Evolutionary conservation across 23 red algal species (phyloP).

Genomic region (Gracilaria vermiculophylla): DNA sequence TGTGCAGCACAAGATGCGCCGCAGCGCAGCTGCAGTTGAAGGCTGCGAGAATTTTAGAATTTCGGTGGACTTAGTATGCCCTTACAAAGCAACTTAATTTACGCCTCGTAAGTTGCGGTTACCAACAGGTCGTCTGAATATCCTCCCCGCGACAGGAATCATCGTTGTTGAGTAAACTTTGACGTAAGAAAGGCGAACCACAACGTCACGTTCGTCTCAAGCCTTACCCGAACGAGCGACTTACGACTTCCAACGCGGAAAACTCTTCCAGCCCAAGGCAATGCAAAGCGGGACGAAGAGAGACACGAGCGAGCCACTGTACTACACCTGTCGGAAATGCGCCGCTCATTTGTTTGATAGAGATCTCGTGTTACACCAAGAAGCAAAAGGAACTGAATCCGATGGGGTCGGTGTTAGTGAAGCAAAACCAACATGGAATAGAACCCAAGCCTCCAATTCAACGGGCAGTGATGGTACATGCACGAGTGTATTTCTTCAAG

Average conservation of each 20-base stretch:
- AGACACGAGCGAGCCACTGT: background rate
- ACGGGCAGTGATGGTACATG: constrained; percentile 1
- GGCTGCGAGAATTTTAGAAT: too few species aligned
- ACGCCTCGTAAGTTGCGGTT: too few species aligned
- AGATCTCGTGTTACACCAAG: constrained; percentile 39
- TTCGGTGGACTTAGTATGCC: too few species aligned
- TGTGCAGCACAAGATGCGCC: too few species aligned
- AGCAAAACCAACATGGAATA: background rate
- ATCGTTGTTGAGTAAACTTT: too few species aligned
- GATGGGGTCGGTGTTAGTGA: background rate
- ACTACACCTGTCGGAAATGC: constrained; percentile 67
- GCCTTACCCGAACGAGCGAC: too few species aligned
- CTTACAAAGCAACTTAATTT: too few species aligned
- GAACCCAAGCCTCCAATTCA: background rate
- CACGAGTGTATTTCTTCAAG: constrained; percentile 54
- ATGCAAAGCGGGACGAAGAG: background rate
- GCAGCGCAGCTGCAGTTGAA: too few species aligned
- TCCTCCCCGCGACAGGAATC: too few species aligned
- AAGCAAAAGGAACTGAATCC: background rate
- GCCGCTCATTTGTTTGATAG: constrained; percentile 27
- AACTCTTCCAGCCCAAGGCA: background rate
- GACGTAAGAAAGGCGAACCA: too few species aligned
- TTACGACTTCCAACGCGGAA: background rate
- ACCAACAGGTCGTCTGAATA: too few species aligned
- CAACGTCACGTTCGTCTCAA: too few species aligned